These are phyloP conservation scores for Cryptococcus jaspeensis DNA, from an alignment of 1,284 basidiomycete genomes.

Conservation along the genomic window DNA sequence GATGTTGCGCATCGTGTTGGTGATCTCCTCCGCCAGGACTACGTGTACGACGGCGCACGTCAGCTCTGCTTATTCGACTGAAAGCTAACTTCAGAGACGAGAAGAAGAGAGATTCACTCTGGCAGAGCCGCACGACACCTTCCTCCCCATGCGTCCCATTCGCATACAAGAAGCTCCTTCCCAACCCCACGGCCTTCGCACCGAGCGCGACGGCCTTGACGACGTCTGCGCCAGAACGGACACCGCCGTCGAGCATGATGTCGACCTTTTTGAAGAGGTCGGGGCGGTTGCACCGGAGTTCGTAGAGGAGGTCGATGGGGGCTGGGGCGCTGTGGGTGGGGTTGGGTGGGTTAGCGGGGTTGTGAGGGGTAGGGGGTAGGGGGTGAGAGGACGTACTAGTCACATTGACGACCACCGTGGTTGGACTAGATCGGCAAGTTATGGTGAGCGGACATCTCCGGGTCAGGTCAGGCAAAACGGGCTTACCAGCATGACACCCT, in stretches of 20 bases:
- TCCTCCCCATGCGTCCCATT: slow-evolving; percentile 57
- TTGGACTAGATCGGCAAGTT: slow-evolving; percentile 42
- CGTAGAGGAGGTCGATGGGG: slow-evolving; percentile 52
- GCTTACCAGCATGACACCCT: slow-evolving; percentile 54
- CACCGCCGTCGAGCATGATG: slow-evolving; percentile 59
- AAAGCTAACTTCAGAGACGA: background rate
- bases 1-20: slow-evolving; percentile 56
- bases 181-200: slow-evolving; percentile 59
- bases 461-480: slow-evolving; percentile 8
- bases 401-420: slow-evolving; percentile 54
- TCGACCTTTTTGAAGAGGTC: slow-evolving; percentile 56
- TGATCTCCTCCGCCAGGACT: slow-evolving; percentile 57
- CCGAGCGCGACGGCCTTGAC: slow-evolving; percentile 60
- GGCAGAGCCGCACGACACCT: slow-evolving; percentile 54
- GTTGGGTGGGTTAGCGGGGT: background rate
- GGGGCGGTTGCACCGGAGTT: slow-evolving; percentile 53
- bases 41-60: slow-evolving; percentile 17
- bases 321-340: slow-evolving; percentile 43
- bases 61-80: background rate
- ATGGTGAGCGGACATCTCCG: slow-evolving; percentile 37
- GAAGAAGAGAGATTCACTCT: slow-evolving; percentile 48
- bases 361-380: background rate
- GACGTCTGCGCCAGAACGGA: slow-evolving; percentile 57
- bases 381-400: slow-evolving; percentile 40
- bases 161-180: slow-evolving; percentile 57